Conservation (phyloP, 129 eudicot species). For the Tagetes erecta region DNA sequence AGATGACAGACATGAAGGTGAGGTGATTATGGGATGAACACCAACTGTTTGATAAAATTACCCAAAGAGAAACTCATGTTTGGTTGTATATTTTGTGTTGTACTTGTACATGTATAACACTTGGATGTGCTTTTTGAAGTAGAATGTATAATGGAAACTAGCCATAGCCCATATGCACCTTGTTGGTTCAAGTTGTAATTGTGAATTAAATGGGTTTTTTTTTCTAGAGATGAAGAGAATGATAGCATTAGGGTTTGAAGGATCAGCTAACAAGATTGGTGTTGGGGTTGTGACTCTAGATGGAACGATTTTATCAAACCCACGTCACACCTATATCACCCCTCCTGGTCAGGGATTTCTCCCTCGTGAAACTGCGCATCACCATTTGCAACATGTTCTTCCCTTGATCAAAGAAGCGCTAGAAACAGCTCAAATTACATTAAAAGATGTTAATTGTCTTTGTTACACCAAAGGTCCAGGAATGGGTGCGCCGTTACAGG, state of each 20-base stretch:
- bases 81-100: not conserved
- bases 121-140: not conserved
- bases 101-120: not conserved
- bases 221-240: slow-evolving; percentile 48
- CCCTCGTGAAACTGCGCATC: slow-evolving; percentile 95
- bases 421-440: slow-evolving; percentile 52
- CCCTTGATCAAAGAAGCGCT: slow-evolving; percentile 72
- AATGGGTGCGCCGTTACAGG: slow-evolving; percentile 92
- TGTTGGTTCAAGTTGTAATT: slow-evolving; percentile 11
- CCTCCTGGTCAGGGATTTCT: slow-evolving; percentile 97
- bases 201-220: not conserved
- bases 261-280: slow-evolving; percentile 91
- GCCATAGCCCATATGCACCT: not conserved
- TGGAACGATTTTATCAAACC: slow-evolving; percentile 81
- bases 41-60: slow-evolving; percentile 10
- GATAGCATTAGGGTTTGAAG: slow-evolving; percentile 85
- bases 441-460: slow-evolving; percentile 69
- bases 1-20: not conserved
- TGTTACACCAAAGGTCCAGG: slow-evolving; percentile 99
- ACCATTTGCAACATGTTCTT: slow-evolving; percentile 75
- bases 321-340: slow-evolving; percentile 93
- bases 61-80: not conserved
- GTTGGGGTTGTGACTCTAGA: slow-evolving; percentile 83
- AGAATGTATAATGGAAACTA: not conserved
- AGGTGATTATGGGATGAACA: not conserved